Conservation (phyloP, 208 protist genomes). For the Leishmania lainsoni region DNA sequence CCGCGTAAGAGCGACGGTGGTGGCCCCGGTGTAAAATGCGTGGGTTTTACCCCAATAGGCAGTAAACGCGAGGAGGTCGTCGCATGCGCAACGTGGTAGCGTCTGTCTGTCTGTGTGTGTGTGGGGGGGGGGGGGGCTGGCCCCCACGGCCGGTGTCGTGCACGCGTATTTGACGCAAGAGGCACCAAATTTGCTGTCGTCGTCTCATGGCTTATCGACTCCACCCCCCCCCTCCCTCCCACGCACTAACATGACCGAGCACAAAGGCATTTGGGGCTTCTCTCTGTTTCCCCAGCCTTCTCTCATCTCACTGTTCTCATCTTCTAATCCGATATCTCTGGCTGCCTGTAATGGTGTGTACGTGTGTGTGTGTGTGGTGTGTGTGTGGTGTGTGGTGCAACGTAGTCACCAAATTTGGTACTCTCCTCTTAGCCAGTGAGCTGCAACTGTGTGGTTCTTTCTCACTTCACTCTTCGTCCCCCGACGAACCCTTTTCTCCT, state of each 20-base stretch:
- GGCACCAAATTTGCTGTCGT: not conserved
- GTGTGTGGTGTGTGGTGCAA: too few species aligned
- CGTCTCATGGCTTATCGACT: not conserved
- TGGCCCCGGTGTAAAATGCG: not conserved
- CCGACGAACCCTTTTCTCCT: not conserved
- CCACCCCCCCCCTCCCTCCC: too few species aligned
- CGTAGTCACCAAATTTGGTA: too few species aligned
- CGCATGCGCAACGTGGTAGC: not conserved
- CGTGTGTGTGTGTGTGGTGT: too few species aligned
- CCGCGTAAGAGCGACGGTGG: not conserved
- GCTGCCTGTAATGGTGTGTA: too few species aligned
- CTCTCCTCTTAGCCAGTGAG: too few species aligned
- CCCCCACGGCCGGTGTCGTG: not conserved
- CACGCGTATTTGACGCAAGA: not conserved
- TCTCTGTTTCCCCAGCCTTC: too few species aligned
- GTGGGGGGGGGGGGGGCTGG: not conserved
- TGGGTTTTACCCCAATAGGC: too few species aligned
- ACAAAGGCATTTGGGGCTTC: too few species aligned
- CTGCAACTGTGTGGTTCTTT: not conserved
- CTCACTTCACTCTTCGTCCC: not conserved
- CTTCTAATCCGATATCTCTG: too few species aligned
- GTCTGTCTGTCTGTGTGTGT: not conserved
- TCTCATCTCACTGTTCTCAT: too few species aligned
- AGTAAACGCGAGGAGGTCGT: not conserved
- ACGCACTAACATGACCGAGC: too few species aligned